Evolutionary conservation across 2,329 filamentous ascomycete genomes (phyloP), one percentile per base, ranked within the genome.

Genomic region (Venturia asperata): DNA sequence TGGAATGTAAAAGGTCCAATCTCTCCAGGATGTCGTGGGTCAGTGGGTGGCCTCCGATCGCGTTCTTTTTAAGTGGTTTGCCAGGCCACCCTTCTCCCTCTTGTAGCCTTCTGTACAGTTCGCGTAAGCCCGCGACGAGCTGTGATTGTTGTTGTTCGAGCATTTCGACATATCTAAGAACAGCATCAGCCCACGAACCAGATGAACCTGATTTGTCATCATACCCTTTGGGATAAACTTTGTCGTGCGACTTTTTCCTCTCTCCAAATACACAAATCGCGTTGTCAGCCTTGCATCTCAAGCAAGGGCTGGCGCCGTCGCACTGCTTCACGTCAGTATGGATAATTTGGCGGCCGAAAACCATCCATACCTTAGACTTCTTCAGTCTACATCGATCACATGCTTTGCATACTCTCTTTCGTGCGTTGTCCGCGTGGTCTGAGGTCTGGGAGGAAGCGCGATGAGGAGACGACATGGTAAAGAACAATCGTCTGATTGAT

Each of bases 221-320:
- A 27, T 74, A 87, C 81, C 85, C 85, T 76, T 87, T 87, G n/a
- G 85, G 85, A 73, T 87, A 87, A 60, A 86, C 82, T 74, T 87
- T 87, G 74, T 87, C 85, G 70, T 86, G 84, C 7, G 82, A 82
- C 78, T 86, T 87, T 73, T 87, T 87, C 65, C 85, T 78, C 71
- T 87, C 84, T 41, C 85, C 85, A 74, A 86, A 87, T 5, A 86
- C 82, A 69, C 85, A 87, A 67, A 86, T 85, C 49, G 83, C 82
- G 72, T 87, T 86, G 73, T 87, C 85, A 67, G 82, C 79, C 71
- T 83, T 83, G 74, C 85, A 87, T 67, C 85, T 78, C 69, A 80
- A 80, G 76, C 85, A 87, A 21, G 85, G 84, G 69, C 78, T 82
- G 45, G 81, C 78, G 68, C 85, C 85, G 71, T 87, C 85, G 74